Evolutionary conservation across 345 rosid genomes (phyloP).

Genomic region (Arabis alpina): DNA sequence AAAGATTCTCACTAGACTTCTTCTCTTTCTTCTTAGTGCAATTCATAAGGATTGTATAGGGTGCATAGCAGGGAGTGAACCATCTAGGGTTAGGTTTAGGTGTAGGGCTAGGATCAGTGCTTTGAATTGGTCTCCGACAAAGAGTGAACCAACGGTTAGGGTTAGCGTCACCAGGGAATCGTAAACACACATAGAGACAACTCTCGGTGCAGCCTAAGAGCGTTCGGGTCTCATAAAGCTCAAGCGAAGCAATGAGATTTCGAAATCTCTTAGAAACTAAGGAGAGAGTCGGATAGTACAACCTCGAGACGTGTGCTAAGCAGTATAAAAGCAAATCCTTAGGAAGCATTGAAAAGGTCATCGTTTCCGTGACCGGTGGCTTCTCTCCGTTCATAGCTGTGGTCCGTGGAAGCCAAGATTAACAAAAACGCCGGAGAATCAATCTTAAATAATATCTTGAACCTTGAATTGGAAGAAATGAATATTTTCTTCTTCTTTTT

Average conservation of each 20-base stretch:
- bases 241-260: conserved; percentile 53
- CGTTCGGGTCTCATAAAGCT: conserved; percentile 53
- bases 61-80: conserved; percentile 46
- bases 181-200: conserved; percentile 59
- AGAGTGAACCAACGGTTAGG: too few species aligned
- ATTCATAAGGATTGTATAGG: too few species aligned
- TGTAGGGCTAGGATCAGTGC: too few species aligned
- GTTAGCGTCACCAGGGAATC: conserved; percentile 40
- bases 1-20: neutral
- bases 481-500: too few species aligned
- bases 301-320: too few species aligned
- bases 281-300: conserved; percentile 54
- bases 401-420: too few species aligned
- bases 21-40: neutral
- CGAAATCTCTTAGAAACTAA: conserved; percentile 58
- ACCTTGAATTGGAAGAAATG: too few species aligned
- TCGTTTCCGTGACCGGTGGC: too few species aligned
- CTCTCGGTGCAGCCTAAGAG: conserved; percentile 36
- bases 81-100: conserved; percentile 6
- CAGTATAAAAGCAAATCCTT: conserved; percentile 51
- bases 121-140: too few species aligned
- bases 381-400: too few species aligned
- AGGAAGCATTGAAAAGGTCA: conserved; percentile 38
- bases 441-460: too few species aligned
- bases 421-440: too few species aligned